Evolutionary conservation across 306 rosid genomes (phyloP).

Genomic region (Acacia confusa): DNA sequence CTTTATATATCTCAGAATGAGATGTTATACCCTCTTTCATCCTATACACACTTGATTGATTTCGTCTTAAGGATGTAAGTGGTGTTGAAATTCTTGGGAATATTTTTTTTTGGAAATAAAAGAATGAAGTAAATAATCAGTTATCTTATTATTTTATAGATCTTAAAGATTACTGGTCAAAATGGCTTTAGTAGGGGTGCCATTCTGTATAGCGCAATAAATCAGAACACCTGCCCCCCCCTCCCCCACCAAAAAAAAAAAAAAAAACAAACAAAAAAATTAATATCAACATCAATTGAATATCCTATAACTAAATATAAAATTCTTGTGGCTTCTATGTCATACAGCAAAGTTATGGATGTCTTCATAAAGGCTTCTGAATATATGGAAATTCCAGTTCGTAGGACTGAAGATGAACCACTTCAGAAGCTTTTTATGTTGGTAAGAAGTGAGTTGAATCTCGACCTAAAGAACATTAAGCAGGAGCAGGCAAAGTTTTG

Average conservation of each 20-base stretch:
- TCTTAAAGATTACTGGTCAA: background rate
- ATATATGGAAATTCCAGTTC: constrained; percentile 94
- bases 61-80: constrained; percentile 1
- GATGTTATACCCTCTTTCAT: constrained; percentile 7
- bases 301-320: constrained; percentile 3
- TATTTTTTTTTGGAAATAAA: background rate
- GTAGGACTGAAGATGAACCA: constrained; percentile 91
- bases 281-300: constrained; percentile 8
- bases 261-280: no score
- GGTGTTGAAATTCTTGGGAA: background rate
- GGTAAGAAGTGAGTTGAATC: constrained; percentile 95
- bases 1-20: background rate
- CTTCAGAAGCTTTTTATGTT: constrained; percentile 94
- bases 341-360: constrained; percentile 95
- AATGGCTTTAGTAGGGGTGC: constrained; percentile 2
- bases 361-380: constrained; percentile 96
- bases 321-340: constrained; percentile 12
- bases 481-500: constrained; percentile 99
- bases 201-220: background rate
- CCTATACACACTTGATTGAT: background rate
- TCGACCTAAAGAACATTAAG: constrained; percentile 96
- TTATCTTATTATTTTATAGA: background rate
- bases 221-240: background rate
- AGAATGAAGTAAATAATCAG: background rate
- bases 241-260: no score